Conservation (phyloP, 352 stramenopile genomes). For the Lagenidium sp. region DNA sequence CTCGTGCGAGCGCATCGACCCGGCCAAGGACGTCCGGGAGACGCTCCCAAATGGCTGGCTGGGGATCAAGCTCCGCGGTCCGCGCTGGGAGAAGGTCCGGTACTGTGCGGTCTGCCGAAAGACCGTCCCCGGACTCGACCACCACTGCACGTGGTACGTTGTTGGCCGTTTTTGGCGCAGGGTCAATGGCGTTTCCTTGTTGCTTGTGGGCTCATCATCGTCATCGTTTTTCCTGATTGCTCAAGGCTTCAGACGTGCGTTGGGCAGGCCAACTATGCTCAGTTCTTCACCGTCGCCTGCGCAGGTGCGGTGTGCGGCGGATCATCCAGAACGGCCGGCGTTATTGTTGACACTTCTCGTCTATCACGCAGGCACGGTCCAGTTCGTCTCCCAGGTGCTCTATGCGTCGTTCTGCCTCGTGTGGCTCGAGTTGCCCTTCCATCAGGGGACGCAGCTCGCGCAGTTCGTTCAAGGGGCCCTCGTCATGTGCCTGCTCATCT, state of each 20-base stretch:
- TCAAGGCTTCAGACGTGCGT: conserved; percentile 84
- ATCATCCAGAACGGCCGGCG: too few relatives aligned
- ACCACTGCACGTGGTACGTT: conserved; percentile 78
- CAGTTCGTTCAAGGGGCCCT: conserved; percentile 38
- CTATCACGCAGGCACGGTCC: conserved; percentile 22
- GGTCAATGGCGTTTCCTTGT: not conserved
- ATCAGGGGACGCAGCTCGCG: conserved; percentile 9
- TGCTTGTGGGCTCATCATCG: not conserved
- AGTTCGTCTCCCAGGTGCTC: conserved; percentile 57
- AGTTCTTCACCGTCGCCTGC: conserved; percentile 80
- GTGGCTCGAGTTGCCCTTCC: conserved; percentile 46
- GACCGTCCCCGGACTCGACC: conserved; percentile 64
- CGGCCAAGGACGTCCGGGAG: conserved; percentile 24
- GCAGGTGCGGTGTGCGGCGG: too few relatives aligned
- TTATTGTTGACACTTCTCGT: too few relatives aligned
- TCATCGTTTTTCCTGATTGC: not conserved
- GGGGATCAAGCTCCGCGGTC: conserved; percentile 49
- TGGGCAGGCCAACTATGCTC: conserved; percentile 73
- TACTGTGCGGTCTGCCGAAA: conserved; percentile 81
- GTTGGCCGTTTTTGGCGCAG: not conserved
- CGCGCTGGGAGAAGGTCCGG: conserved; percentile 70
- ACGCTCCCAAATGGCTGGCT: conserved; percentile 46
- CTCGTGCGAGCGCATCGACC: conserved; percentile 68
- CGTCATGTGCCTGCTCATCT: conserved; percentile 43
- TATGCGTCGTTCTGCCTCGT: conserved; percentile 38